Base-by-base conservation (phyloP, 179 eudicot genomes). In the Silene coronaria region DNA sequence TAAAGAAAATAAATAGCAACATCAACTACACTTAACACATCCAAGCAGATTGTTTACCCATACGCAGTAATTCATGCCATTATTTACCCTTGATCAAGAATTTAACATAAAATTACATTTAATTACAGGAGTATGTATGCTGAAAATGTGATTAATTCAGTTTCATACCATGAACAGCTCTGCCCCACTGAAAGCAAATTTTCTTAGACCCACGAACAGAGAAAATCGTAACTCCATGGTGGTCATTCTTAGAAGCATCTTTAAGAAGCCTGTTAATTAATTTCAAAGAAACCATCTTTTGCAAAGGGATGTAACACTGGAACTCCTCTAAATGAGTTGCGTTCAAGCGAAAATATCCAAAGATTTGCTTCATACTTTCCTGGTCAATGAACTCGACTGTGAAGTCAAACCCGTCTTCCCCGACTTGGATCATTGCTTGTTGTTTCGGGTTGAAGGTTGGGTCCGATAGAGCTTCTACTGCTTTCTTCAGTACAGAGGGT, bases 401-500 rank as follows among this genome's bases (percentile, higher is more conserved):
- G 36, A 70, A 5, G 10, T 70, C 74, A 23, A 51, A 27, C 9
- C 74, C 74, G 10, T 30, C 27, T 6, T 70, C 13, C 3, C 74
- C 61, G 16, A 70, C 42, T 70, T 70, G 38, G 21, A 70, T 70
- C 62, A 70, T 7, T 51, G 23, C 74, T 11, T 48, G 2, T 14
- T 70, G 60, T 2, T 16, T 48, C n/a, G n/a, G n/a, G n/a, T 70
- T 26, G 36, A 70, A 51, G 7, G 6, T 13, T 7, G 34, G 22
- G 38, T 70, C 23, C 1, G 38, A 27, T 5, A 70, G 60, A 51
- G 74, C 74, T 16, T 48, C 74, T 3, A 70, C 61, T 13, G 61
- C 62, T 2, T 14, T 27, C 34, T 48, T 70, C 14, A 70, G 60
- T 70, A 70, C 23, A 1, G 11, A 24, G 2, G 38, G 9, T 16